Evolutionary conservation across 1,284 basidiomycete species (phyloP).

Genomic region (Ceratobasidium sp.): DNA sequence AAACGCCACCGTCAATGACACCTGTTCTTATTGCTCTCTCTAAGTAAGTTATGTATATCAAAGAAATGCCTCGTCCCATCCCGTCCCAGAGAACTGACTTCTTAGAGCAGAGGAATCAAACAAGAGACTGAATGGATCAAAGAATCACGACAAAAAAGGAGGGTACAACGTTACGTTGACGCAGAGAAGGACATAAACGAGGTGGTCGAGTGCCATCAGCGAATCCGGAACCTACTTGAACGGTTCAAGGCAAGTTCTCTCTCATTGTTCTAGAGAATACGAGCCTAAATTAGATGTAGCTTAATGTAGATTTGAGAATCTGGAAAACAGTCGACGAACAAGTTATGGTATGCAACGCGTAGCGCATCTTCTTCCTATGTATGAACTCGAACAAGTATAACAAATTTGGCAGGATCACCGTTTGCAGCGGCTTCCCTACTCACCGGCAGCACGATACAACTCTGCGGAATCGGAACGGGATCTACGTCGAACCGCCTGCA

Average conservation of each 20-base stretch:
- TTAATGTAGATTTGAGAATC: slow-evolving; percentile 1
- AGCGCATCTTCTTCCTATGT: too few species aligned
- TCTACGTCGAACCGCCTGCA: slow-evolving; percentile 1
- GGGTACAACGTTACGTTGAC: too few species aligned
- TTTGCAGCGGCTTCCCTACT: background rate
- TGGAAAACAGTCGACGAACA: slow-evolving; percentile 10
- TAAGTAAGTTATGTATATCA: background rate
- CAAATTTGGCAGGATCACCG: background rate
- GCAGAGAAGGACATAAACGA: background rate
- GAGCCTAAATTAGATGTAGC: background rate
- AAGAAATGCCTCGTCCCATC: background rate
- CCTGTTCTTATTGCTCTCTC: background rate
- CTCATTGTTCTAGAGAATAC: background rate
- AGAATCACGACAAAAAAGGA: background rate
- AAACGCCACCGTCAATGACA: background rate
- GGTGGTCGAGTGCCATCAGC: background rate
- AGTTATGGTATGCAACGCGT: background rate
- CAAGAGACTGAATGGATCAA: background rate
- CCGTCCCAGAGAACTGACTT: background rate
- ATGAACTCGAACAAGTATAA: background rate
- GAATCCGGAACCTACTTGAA: background rate
- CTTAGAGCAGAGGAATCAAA: background rate
- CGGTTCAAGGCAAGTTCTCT: background rate
- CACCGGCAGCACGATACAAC: background rate
- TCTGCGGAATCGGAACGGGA: background rate